phyloP scores from a whole-genome alignment of 2,329 filamentous ascomycete genomes.

The Emmonsiellopsis sp. region DNA sequence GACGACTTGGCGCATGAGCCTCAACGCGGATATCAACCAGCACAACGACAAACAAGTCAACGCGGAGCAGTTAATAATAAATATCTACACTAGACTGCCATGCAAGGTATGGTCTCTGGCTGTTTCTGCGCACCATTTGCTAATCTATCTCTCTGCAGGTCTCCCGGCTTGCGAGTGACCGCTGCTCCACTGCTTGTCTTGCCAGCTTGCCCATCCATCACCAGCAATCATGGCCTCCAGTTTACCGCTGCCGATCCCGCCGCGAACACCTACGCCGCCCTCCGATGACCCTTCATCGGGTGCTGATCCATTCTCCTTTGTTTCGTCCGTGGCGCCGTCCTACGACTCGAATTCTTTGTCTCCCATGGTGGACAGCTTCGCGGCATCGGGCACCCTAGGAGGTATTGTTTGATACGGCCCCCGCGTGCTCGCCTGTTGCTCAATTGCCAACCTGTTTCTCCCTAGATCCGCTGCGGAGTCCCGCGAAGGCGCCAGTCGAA shows the following conservation, averaged over 20 bases:
- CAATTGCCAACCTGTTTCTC: background rate
- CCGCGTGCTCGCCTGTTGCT: constrained; percentile 2
- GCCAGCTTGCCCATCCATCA: background rate
- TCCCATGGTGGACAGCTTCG: constrained; percentile 34
- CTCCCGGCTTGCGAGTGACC: background rate
- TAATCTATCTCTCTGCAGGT: background rate
- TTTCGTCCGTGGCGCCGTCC: constrained; percentile 19
- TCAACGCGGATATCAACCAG: too few species aligned
- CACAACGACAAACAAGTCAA: too few species aligned
- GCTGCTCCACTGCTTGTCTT: background rate
- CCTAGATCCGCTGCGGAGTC: constrained; percentile 18
- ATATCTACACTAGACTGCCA: too few species aligned
- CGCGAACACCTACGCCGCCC: constrained; percentile 57
- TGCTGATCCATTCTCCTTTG: constrained; percentile 16
- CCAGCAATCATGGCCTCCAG: constrained; percentile 46
- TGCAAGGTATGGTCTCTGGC: background rate
- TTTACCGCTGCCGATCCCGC: constrained; percentile 51
- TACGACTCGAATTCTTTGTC: constrained; percentile 41
- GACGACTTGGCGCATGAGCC: too few species aligned
- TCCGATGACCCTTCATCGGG: constrained; percentile 30
- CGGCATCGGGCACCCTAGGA: constrained; percentile 15
- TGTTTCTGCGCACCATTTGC: background rate
- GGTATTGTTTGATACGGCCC: constrained; percentile 22
- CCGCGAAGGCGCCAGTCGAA: constrained; percentile 22
- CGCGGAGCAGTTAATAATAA: too few species aligned